Conservation (phyloP, 164 flowering plant genomes). For the Annona squamosa region DNA sequence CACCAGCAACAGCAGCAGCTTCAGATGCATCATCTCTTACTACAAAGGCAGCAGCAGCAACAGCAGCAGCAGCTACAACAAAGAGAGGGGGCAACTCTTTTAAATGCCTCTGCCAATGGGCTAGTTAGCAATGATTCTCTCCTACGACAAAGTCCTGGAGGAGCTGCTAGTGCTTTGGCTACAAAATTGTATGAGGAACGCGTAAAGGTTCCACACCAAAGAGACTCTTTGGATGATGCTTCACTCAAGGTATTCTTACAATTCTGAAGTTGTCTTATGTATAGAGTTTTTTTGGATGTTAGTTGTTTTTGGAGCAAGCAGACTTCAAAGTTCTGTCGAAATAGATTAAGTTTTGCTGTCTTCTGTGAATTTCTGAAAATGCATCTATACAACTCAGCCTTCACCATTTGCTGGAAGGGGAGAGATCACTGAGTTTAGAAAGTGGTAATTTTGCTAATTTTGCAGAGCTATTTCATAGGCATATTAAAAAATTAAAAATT, state of each 20-base stretch:
- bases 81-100: slow-evolving; percentile 70
- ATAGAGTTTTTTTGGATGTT: background rate
- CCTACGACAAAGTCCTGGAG: slow-evolving; percentile 53
- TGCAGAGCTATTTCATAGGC: no score
- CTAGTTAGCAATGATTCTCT: slow-evolving; percentile 64
- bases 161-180: slow-evolving; percentile 84
- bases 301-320: background rate
- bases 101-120: slow-evolving; percentile 75
- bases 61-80: slow-evolving; percentile 56
- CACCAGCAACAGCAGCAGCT: slow-evolving; percentile 48
- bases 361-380: background rate
- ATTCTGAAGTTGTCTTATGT: background rate
- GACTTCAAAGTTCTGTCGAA: background rate
- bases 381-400: background rate
- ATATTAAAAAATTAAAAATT: no score
- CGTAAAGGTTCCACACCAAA: slow-evolving; percentile 63
- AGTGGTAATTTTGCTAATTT: no score
- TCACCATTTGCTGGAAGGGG: background rate
- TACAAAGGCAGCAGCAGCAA: slow-evolving; percentile 49
- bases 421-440: no score
- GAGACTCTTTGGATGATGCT: slow-evolving; percentile 87
- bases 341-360: background rate
- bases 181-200: slow-evolving; percentile 91
- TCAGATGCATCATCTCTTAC: slow-evolving; percentile 47
- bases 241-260: slow-evolving; percentile 55